Base-by-base conservation (phyloP, 2,329 filamentous ascomycete species). In the Claviceps capensis region DNA sequence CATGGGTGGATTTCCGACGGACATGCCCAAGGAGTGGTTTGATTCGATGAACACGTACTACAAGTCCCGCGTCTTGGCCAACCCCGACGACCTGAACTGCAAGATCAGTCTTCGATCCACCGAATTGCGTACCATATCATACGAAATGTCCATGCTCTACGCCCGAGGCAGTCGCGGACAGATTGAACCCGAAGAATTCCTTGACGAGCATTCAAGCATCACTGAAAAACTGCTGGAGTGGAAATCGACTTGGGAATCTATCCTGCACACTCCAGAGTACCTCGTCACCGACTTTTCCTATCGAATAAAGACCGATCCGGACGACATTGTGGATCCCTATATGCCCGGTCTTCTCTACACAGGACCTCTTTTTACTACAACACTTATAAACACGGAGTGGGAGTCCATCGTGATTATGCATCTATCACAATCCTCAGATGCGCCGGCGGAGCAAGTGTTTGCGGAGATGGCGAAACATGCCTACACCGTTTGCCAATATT, bases 321-420 rank as follows among this genome's bases (percentile, higher is more conserved):
- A 83, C 50, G 82, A 88, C 54, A 82, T 93, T 57, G 81, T 90
- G 55, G 76, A 89, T 62, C 85, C 87, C 0, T 89, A 84, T 58
- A 73, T 80, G 47, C 79, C 82, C 0, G 80, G 83, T 5, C 69
- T 77, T n/a, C 70, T 96, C 2, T 87, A 86, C 65, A 71, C 76
- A n/a, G 81, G 76, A 0, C 81, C 82, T 0, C 65, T 89, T 1
- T 91, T 86, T 69, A 74, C 81, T 11, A 81, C 86, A 47, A 96
- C 94, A 55, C 77, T 86, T 48, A 72, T 88, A 16, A 74, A 76
- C 52, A 78, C 88, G 54, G 88, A 95, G 62, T 87, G 88, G 72
- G 82, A 87, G 63, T 84, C 84, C 7, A 80, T 90, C 23, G 76
- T 84, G 47, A 74, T 93, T 53, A 88, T 95, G 83, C 88, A 88